phyloP scores from a whole-genome alignment of 768 basidiomycete genomes.

The Ephemerocybe angulata region DNA sequence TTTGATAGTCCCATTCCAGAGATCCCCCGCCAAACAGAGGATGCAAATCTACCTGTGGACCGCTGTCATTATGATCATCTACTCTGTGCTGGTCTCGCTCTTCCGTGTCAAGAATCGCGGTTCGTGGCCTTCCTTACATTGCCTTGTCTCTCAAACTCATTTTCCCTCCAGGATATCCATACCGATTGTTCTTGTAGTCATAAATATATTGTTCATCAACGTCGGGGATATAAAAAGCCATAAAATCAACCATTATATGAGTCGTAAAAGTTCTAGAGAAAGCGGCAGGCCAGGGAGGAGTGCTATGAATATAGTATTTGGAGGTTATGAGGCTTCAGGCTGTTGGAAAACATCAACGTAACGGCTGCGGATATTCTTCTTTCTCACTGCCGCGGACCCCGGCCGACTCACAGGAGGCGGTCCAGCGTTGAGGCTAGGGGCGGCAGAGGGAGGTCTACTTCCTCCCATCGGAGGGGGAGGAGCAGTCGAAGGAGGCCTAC shows the following conservation, averaged over 20 bases:
- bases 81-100: constrained; percentile 79
- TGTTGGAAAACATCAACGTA: constrained; percentile 91
- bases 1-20: constrained; percentile 74
- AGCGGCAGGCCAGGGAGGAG: background rate
- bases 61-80: constrained; percentile 74
- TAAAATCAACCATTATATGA: background rate
- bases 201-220: background rate
- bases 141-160: background rate
- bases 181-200: constrained; percentile 65
- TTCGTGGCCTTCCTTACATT: constrained; percentile 27
- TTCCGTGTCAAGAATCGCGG: constrained; percentile 92
- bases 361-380: constrained; percentile 73
- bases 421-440: constrained; percentile 30
- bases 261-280: constrained; percentile 2
- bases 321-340: constrained; percentile 29
- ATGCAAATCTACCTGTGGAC: constrained; percentile 90
- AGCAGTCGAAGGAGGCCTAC: constrained; percentile 24
- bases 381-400: constrained; percentile 50
- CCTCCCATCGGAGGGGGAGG: constrained; percentile 8
- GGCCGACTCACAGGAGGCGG: constrained; percentile 31
- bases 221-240: background rate
- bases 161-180: constrained; percentile 61
- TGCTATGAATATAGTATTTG: background rate
- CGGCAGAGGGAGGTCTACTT: constrained; percentile 6
- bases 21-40: constrained; percentile 71